Conservation (phyloP, 345 rosid species). For the Moricandia moricandioides region DNA sequence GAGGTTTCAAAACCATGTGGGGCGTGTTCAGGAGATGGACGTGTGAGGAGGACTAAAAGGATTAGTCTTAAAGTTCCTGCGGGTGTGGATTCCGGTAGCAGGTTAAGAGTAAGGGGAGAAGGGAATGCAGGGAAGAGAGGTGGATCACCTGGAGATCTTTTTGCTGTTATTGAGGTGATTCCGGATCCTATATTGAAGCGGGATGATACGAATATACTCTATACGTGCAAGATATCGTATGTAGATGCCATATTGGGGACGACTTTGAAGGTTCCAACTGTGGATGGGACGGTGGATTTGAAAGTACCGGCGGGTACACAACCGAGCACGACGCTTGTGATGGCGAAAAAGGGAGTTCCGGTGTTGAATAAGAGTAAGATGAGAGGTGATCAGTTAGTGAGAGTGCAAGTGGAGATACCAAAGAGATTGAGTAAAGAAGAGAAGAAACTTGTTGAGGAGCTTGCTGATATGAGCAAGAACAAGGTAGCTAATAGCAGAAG, state of each 20-base stretch:
- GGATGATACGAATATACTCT: slow-evolving; percentile 77
- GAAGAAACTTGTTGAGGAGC: slow-evolving; percentile 81
- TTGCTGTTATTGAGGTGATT: slow-evolving; percentile 75
- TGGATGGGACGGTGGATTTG: slow-evolving; percentile 92
- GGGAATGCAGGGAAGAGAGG: slow-evolving; percentile 95
- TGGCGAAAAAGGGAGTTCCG: slow-evolving; percentile 96
- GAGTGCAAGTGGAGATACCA: slow-evolving; percentile 96
- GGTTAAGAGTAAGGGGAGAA: slow-evolving; percentile 89
- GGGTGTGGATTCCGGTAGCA: slow-evolving; percentile 94
- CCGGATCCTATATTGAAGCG: slow-evolving; percentile 85
- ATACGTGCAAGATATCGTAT: slow-evolving; percentile 87
- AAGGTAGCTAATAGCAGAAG: slow-evolving; percentile 73
- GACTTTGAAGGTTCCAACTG: slow-evolving; percentile 77
- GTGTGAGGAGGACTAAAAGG: slow-evolving; percentile 80
- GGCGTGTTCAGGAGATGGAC: slow-evolving; percentile 87
- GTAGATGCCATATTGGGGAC: slow-evolving; percentile 92
- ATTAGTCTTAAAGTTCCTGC: slow-evolving; percentile 94
- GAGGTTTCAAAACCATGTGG: slow-evolving; percentile 72
- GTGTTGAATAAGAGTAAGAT: slow-evolving; percentile 77
- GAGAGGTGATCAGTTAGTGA: slow-evolving; percentile 96
- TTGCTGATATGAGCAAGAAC: slow-evolving; percentile 83
- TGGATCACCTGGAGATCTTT: slow-evolving; percentile 89
- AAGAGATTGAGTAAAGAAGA: slow-evolving; percentile 86
- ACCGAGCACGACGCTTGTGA: slow-evolving; percentile 85
- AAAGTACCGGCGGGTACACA: slow-evolving; percentile 95